Evolutionary conservation across 441 rosid species (phyloP).

Genomic region (Gossypium davidsonii): DNA sequence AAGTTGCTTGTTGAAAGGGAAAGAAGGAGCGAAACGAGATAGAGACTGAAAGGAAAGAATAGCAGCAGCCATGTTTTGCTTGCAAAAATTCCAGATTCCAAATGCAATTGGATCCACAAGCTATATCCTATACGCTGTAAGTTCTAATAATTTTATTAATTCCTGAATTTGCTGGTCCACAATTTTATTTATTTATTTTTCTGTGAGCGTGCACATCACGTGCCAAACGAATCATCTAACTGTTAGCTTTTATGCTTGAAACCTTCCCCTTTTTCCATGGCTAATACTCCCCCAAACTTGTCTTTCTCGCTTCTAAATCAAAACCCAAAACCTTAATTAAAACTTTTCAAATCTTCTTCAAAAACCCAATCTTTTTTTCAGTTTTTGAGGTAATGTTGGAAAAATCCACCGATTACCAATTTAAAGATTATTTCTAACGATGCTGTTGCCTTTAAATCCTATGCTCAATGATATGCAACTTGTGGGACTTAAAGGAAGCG

Average conservation of each 20-base stretch:
- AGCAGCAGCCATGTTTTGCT: conserved; percentile 30
- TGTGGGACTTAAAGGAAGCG: conserved; percentile 46
- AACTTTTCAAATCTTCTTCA: conserved; percentile 18
- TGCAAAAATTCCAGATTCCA: conserved; percentile 9
- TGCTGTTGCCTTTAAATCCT: too few species aligned
- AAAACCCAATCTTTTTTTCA: conserved; percentile 18
- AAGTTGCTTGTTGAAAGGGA: conserved; percentile 26
- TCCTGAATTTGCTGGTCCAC: conserved; percentile 17
- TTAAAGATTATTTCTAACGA: conserved; percentile 18
- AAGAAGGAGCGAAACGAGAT: conserved; percentile 13
- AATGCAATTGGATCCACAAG: conserved; percentile 14
- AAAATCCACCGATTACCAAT: conserved; percentile 17
- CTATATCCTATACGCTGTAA: background rate
- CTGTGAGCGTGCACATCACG: conserved; percentile 22
- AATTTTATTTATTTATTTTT: background rate
- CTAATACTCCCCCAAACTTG: conserved; percentile 24
- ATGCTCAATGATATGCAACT: conserved; percentile 24
- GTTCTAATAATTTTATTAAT: background rate
- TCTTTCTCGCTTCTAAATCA: conserved; percentile 13
- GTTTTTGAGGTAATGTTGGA: conserved; percentile 9
- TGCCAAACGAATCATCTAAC: background rate
- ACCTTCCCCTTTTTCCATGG: conserved; percentile 20
- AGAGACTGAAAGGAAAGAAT: conserved; percentile 21
- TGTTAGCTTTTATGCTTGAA: background rate
- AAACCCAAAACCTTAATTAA: conserved; percentile 15